phyloP scores from a whole-genome alignment of 331 rosid species.

The Quercus phellos region DNA sequence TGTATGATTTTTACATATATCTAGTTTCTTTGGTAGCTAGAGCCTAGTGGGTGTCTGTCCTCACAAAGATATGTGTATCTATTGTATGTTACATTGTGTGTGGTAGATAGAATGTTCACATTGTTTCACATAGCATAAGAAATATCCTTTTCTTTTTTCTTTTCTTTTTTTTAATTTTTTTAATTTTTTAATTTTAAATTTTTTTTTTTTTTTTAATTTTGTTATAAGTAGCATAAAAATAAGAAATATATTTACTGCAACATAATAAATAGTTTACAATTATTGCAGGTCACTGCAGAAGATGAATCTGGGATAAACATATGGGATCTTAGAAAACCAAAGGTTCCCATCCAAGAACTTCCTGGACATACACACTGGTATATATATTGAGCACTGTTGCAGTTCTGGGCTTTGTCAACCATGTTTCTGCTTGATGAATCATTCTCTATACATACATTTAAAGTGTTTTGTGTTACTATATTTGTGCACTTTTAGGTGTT shows the following conservation, averaged over 20 bases:
- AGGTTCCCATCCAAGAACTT: slow-evolving; percentile 73
- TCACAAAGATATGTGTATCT: not conserved
- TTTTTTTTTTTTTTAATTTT: too few relatives aligned
- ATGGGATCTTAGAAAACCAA: slow-evolving; percentile 91
- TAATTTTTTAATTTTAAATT: too few relatives aligned
- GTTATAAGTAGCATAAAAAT: not conserved
- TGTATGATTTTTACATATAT: too few relatives aligned
- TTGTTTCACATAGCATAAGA: not conserved
- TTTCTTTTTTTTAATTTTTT: too few relatives aligned
- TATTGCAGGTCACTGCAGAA: slow-evolving; percentile 76
- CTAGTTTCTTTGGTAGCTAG: not conserved
- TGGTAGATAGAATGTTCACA: not conserved
- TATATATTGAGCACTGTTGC: slow-evolving; percentile 1
- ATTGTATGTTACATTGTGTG: not conserved
- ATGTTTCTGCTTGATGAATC: slow-evolving; percentile 11
- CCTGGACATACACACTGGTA: slow-evolving; percentile 99
- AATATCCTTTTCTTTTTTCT: not conserved
- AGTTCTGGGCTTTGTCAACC: slow-evolving; percentile 13
- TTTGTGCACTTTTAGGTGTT: not conserved
- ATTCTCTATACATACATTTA: not conserved
- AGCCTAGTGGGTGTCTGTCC: not conserved
- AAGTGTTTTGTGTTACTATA: not conserved
- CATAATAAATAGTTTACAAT: slow-evolving; percentile 18
- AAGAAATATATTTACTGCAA: not conserved
- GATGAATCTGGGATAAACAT: slow-evolving; percentile 83